Percentiles rank a stretch among this genome's conserved stretches.
These are phyloP conservation scores for Arctostaphylos glauca DNA, from an alignment of 148 eudicot genomes.

Conservation along the genomic window DNA sequence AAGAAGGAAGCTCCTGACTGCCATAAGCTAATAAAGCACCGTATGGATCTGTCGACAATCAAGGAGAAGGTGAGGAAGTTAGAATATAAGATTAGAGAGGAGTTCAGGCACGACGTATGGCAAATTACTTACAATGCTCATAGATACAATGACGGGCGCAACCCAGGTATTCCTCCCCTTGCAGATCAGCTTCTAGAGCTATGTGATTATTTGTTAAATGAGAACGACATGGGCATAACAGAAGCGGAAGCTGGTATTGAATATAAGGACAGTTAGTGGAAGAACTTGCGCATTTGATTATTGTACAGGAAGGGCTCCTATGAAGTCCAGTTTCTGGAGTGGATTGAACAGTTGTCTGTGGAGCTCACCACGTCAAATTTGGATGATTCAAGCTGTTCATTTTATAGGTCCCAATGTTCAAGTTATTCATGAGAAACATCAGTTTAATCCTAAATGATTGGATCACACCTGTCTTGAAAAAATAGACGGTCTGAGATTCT, in stretches of 20 bases:
- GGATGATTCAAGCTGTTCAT: neutral
- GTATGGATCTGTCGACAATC: constrained; percentile 92
- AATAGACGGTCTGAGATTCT: neutral
- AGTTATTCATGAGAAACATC: neutral
- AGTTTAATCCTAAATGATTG: neutral
- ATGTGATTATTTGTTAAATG: constrained; percentile 64
- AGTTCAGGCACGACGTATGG: constrained; percentile 85
- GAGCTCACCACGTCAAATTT: neutral
- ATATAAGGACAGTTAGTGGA: constrained; percentile 15
- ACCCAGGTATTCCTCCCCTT: constrained; percentile 94
- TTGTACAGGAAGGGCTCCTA: neutral
- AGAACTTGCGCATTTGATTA: neutral
- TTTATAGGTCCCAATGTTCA: neutral
- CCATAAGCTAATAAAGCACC: constrained; percentile 45
- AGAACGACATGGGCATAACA: constrained; percentile 37
- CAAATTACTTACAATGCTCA: constrained; percentile 81
- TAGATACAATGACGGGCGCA: constrained; percentile 65
- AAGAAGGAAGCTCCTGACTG: constrained; percentile 96
- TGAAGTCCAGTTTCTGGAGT: neutral
- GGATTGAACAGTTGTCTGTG: neutral
- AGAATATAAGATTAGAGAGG: constrained; percentile 64
- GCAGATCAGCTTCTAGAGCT: constrained; percentile 83
- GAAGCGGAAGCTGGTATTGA: constrained; percentile 79
- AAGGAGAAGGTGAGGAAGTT: constrained; percentile 70
- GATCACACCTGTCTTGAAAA: neutral